Evolutionary conservation across 228 moss, liverwort and hornwort genomes (phyloP), one percentile per base, ranked within the genome.

Genomic region (Sphagnum magellanicum): DNA sequence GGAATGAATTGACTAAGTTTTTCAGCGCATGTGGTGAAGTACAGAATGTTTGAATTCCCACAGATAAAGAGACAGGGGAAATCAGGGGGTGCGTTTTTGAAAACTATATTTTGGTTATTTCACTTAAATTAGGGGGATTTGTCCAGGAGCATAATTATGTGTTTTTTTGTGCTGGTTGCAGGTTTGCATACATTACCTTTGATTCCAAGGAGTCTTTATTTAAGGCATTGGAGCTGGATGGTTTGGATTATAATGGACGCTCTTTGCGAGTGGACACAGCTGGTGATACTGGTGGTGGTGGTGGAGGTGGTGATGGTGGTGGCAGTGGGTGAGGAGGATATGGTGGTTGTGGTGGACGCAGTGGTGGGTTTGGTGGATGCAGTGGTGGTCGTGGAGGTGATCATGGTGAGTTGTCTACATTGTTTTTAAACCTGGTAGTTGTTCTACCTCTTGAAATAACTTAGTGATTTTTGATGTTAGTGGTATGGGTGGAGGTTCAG

Each of bases 131-230:
- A 0, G 32, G 32, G 32, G 32, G 32, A 32, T 32, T 32, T 32
- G 32, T 32, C 32, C 1, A 1, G 32, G 32, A 32, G 32, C 0
- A 32, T 32, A 32, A 32, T 32, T 32, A 32, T 32, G 32, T 14
- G 11, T 51, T 47, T 32, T 16, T 49, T 53, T 7, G n/a, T 32
- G 32, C 32, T 32, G 32, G 32, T 32, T 61, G 6, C 81, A 97
- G 97, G 51, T 93, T 98, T 60, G 98, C 98, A 0, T 98, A 98
- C 17, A 13, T 98, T 46, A 92, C 93, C 65, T 98, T 98, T 48
- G 81, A 68, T 48, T 88, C 78, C 70, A 80, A 75, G 63, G 93
- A 92, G 2, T 77, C 87, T 5, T 59, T 80, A 59, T 9, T 6
- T 0, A 98, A 93, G 63, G 88, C 98, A 0, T 74, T 81, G 5